Evolutionary conservation across 768 basidiomycete species (phyloP).

Genomic region (Leucogyrophana mollusca): DNA sequence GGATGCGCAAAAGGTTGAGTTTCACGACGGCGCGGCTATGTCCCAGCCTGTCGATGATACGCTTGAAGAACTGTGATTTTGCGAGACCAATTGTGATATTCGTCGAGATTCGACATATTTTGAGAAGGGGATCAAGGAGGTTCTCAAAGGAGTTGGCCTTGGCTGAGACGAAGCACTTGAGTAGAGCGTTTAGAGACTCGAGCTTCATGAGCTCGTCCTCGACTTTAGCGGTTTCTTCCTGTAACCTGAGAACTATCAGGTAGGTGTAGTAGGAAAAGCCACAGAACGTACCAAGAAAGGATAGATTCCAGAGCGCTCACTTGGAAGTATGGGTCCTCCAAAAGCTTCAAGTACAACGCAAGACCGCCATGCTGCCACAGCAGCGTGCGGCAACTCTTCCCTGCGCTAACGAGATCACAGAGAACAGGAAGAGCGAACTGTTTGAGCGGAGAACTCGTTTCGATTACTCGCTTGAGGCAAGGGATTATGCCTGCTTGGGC

Average conservation of each 20-base stretch:
- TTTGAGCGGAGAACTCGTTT: slow-evolving; percentile 87
- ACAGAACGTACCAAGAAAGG: slow-evolving; percentile 68
- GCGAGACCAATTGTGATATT: slow-evolving; percentile 74
- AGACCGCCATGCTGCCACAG: slow-evolving; percentile 96
- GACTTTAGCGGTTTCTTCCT: slow-evolving; percentile 92
- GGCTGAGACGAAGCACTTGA: slow-evolving; percentile 78
- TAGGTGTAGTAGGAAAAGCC: background rate
- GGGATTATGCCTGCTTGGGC: slow-evolving; percentile 95
- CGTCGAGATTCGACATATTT: slow-evolving; percentile 82
- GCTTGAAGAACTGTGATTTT: slow-evolving; percentile 80
- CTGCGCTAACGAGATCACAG: slow-evolving; percentile 93
- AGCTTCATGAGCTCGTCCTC: slow-evolving; percentile 82
- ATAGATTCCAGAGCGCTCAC: slow-evolving; percentile 90
- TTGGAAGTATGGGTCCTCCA: slow-evolving; percentile 89
- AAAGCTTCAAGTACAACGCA: slow-evolving; percentile 68
- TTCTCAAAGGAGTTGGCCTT: slow-evolving; percentile 93
- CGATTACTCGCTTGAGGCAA: slow-evolving; percentile 84
- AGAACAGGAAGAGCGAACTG: slow-evolving; percentile 97
- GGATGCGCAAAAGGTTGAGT: slow-evolving; percentile 83
- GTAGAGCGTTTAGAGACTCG: slow-evolving; percentile 61
- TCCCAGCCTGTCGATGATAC: slow-evolving; percentile 79
- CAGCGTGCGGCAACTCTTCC: slow-evolving; percentile 86
- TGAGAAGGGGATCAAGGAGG: slow-evolving; percentile 88
- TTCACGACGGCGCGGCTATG: slow-evolving; percentile 82
- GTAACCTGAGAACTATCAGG: slow-evolving; percentile 58